Base-by-base conservation (phyloP, 2,329 filamentous ascomycete species). In the Whalleya microplaca region DNA sequence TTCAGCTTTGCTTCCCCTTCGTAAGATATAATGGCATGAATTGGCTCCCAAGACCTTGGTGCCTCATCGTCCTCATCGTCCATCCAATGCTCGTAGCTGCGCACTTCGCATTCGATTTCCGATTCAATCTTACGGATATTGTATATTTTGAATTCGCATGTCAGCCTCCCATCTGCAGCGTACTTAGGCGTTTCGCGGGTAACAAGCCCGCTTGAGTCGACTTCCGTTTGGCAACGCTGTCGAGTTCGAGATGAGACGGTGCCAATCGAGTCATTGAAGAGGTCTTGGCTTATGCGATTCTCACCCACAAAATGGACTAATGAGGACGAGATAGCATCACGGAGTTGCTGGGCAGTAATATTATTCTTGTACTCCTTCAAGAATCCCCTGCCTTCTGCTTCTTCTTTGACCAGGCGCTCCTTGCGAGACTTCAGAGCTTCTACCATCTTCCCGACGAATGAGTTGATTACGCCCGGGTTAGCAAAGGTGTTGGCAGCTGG, bases 211-310 rank as follows among this genome's bases (percentile, higher is more conserved):
- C 16, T 10, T 10, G 51, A 6, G 2, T 44, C 19, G 2, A 2
- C 2, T 2, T 49, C 46, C 21, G 43, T 53, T 2, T 14, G 3
- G 32, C 32, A 37, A 12, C 14, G 8, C 8, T 12, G 9, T n/a
- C 56, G 48, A 2, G 59, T 62, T 2, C 59, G 45, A 6, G 53
- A 53, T 18, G 59, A 54, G n/a, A 53, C 14, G 3, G 41, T 4
- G 1, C 56, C 53, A 7, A 41, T n/a, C 16, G 20, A 21, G 41
- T 51, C 56, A 9, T 6, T 23, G 2, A 16, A 19, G 20, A 41
- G 49, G 32, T 59, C 43, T 2, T 21, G 20, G 4, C 23, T 4
- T 5, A 56, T 12, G 6, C 59, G 56, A 7, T 55, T 19, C 9
- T 54, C 51, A 5, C 56, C 56, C 1, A 51, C 41, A 16, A 62